Evolutionary conservation across 1,284 basidiomycete genomes (phyloP).

Genomic region (Moesziomyces parantarcticus): DNA sequence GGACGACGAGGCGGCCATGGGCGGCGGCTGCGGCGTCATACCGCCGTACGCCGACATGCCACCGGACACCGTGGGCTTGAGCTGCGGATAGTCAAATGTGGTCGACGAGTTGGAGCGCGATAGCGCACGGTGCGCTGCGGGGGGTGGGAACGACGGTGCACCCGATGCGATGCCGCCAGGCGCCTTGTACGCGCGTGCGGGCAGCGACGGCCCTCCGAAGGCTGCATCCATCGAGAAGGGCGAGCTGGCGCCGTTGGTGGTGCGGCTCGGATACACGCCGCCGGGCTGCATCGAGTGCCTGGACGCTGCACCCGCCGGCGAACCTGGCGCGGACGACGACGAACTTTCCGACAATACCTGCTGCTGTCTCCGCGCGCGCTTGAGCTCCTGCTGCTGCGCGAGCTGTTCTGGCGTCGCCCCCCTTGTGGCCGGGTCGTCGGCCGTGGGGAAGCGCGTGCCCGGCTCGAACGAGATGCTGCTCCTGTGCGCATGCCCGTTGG

Average conservation of each 20-base stretch:
- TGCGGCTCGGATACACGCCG: slow-evolving; percentile 30
- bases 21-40: slow-evolving; percentile 42
- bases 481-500: slow-evolving; percentile 5
- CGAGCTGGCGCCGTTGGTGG: slow-evolving; percentile 22
- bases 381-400: slow-evolving; percentile 39
- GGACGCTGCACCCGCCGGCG: slow-evolving; percentile 5
- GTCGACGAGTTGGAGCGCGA: slow-evolving; percentile 37
- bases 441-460: slow-evolving; percentile 35
- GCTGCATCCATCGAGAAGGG: slow-evolving; percentile 26
- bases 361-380: slow-evolving; percentile 42
- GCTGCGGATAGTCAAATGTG: slow-evolving; percentile 59
- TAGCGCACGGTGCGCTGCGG: slow-evolving; percentile 33
- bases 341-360: slow-evolving; percentile 35
- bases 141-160: slow-evolving; percentile 51
- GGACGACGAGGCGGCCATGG: slow-evolving; percentile 39
- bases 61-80: slow-evolving; percentile 27
- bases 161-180: slow-evolving; percentile 17
- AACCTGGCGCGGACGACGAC: slow-evolving; percentile 8
- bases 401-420: slow-evolving; percentile 21
- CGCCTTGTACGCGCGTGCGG: slow-evolving; percentile 55
- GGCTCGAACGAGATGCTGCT: slow-evolving; percentile 46
- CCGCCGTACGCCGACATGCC: slow-evolving; percentile 35
- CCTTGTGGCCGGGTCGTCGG: slow-evolving; percentile 25
- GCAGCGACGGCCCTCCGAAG: slow-evolving; percentile 46
- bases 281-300: slow-evolving; percentile 37